These are phyloP conservation scores for Hypholoma sublateritium DNA, from an alignment of 768 basidiomycete genomes.

Conservation along the genomic window DNA sequence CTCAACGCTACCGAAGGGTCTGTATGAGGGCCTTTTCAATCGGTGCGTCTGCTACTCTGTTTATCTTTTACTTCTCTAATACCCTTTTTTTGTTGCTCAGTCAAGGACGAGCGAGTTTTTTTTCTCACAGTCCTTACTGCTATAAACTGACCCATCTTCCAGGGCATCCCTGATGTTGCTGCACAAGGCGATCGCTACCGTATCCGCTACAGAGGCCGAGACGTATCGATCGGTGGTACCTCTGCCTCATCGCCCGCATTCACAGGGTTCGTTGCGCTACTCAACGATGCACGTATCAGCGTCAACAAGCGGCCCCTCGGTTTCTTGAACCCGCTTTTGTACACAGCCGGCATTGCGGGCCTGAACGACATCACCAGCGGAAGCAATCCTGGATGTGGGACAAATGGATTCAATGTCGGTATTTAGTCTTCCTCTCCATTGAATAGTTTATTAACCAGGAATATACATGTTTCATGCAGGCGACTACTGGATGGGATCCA, in stretches of 20 bases:
- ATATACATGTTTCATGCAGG: constrained; percentile 26
- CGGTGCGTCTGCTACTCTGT: constrained; percentile 33
- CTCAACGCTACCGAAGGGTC: constrained; percentile 40
- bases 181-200: constrained; percentile 53
- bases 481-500: constrained; percentile 61
- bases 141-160: neutral
- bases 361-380: constrained; percentile 63
- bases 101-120: constrained; percentile 46
- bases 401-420: constrained; percentile 63
- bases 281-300: constrained; percentile 60
- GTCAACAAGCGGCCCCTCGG: constrained; percentile 46
- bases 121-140: neutral
- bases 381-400: constrained; percentile 60
- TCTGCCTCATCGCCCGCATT: constrained; percentile 67
- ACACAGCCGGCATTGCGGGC: constrained; percentile 36
- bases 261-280: constrained; percentile 58
- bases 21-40: constrained; percentile 62
- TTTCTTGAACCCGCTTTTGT: constrained; percentile 67
- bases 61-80: neutral
- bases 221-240: constrained; percentile 52
- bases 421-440: neutral
- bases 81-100: constrained; percentile 23
- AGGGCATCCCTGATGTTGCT: constrained; percentile 66
- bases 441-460: neutral
- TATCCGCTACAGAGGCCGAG: constrained; percentile 41